phyloP scores from a whole-genome alignment of 306 rosid species.

The Mucuna pruriens region DNA sequence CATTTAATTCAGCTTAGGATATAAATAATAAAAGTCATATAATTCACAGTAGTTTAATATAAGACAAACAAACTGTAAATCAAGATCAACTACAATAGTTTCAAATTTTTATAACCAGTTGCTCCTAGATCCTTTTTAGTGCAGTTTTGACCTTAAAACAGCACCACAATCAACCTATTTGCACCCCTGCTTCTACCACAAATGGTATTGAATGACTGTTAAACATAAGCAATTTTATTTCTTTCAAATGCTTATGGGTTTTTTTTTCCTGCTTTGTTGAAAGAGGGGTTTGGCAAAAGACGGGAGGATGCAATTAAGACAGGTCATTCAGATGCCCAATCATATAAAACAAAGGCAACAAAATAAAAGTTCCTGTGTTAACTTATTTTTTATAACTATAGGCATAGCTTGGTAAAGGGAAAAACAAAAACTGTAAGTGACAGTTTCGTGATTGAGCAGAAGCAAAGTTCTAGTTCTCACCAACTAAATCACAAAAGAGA shows the following conservation, averaged over 20 bases:
- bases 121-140: neutral
- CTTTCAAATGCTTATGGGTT: neutral
- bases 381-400: neutral
- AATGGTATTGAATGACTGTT: neutral
- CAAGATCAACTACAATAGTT: neutral
- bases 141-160: neutral
- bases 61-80: slow-evolving; percentile 9
- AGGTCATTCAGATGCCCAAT: neutral
- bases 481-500: neutral
- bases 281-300: neutral
- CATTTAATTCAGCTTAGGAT: slow-evolving; percentile 4
- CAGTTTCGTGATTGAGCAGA: neutral
- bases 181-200: neutral
- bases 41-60: neutral
- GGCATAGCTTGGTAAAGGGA: neutral
- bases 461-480: slow-evolving; percentile 11
- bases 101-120: neutral
- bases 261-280: neutral
- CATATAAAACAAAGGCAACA: neutral
- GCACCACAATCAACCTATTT: neutral
- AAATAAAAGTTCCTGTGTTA: neutral
- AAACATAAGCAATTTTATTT: slow-evolving; percentile 4
- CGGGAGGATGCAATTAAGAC: neutral
- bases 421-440: neutral
- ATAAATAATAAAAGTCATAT: neutral